Conservation (phyloP, 257 asterid genomes). For the Misopates orontium region DNA sequence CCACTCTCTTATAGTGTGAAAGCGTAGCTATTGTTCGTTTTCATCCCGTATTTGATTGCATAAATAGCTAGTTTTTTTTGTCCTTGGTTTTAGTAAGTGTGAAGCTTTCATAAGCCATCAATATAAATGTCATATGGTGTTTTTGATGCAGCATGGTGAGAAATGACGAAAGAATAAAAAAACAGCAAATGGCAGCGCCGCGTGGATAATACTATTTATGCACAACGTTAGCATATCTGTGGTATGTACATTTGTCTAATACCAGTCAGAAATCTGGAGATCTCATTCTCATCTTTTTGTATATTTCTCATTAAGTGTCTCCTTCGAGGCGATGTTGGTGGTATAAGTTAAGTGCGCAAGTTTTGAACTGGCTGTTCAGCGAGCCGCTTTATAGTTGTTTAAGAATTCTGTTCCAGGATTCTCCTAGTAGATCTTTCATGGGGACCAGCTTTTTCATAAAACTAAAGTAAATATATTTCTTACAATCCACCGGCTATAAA, state of each 20-base stretch:
- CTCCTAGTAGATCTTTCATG: too few species aligned
- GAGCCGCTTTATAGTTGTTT: too few species aligned
- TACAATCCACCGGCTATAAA: too few species aligned
- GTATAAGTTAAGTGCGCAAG: too few species aligned
- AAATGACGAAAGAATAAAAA: constrained; percentile 79
- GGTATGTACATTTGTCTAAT: background rate
- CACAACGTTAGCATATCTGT: background rate
- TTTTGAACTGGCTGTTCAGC: too few species aligned
- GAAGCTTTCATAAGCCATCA: background rate
- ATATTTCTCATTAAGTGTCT: too few species aligned
- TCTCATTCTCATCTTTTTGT: too few species aligned
- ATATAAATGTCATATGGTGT: constrained; percentile 10
- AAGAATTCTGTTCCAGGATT: too few species aligned
- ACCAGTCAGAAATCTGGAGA: too few species aligned
- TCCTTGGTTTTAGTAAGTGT: constrained; percentile 5
- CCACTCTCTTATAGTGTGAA: background rate
- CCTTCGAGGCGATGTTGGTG: too few species aligned
- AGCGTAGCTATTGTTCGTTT: background rate
- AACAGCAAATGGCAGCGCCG: constrained; percentile 98
- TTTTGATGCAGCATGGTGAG: constrained; percentile 76
- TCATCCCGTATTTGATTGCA: background rate
- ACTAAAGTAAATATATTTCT: too few species aligned
- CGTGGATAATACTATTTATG: constrained; percentile 49
- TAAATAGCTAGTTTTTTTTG: background rate
- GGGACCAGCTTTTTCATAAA: too few species aligned